Conservation (phyloP, 257 asterid genomes). For the Plantago ovata region DNA sequence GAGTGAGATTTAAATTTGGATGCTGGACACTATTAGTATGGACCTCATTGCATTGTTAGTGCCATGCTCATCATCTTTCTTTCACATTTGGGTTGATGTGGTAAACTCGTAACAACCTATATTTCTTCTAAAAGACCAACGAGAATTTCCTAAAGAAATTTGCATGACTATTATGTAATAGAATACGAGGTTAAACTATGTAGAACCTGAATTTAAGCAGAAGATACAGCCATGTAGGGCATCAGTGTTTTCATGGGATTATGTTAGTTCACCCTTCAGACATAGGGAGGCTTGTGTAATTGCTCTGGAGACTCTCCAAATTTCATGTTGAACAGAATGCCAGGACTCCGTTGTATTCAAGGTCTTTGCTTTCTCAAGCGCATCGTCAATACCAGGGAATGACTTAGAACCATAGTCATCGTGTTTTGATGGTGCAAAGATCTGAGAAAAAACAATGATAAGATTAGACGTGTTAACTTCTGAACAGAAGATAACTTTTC, state of each 20-base stretch:
- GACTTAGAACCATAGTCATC: slow-evolving; percentile 62
- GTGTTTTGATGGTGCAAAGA: slow-evolving; percentile 75
- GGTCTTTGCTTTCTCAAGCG: slow-evolving; percentile 51
- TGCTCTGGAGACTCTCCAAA: slow-evolving; percentile 85
- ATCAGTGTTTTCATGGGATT: slow-evolving; percentile 17
- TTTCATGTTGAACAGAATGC: slow-evolving; percentile 69
- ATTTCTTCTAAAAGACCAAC: no score
- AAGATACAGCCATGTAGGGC: background rate
- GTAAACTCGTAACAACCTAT: no score
- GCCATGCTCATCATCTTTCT: no score
- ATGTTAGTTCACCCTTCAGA: slow-evolving; percentile 55
- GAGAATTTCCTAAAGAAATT: no score
- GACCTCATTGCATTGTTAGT: no score
- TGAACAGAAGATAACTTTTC: no score
- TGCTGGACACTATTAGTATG: no score
- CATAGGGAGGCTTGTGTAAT: slow-evolving; percentile 72
- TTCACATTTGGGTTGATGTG: no score
- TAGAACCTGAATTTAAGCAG: no score
- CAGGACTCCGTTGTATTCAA: slow-evolving; percentile 40
- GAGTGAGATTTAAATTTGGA: no score
- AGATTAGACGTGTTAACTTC: slow-evolving; percentile 18
- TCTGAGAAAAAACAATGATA: slow-evolving; percentile 32
- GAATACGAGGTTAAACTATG: no score
- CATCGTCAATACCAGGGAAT: slow-evolving; percentile 73
- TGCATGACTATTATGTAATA: no score